Percentiles rank a stretch among this genome's conserved stretches.
phyloP scores from a whole-genome alignment of 2,329 filamentous ascomycete species.

The Cladophialophora exuberans region DNA sequence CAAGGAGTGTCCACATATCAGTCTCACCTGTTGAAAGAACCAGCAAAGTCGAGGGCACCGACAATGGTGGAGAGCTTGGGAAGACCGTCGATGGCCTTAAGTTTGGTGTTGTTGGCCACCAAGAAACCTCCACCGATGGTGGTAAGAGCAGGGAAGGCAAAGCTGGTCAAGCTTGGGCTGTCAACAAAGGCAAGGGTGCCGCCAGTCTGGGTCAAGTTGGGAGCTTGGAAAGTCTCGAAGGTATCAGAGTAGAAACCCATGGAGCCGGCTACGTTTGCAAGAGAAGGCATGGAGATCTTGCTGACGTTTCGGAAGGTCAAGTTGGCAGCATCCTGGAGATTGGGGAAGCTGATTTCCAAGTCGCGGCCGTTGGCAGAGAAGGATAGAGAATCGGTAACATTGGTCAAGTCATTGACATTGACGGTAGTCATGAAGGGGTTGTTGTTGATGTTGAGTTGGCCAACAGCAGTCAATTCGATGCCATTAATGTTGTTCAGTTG shows the following conservation, averaged over 20 bases:
- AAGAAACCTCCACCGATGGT: constrained; percentile 77
- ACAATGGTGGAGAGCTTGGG: constrained; percentile 68
- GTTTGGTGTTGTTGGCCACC: constrained; percentile 85
- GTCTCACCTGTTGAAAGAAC: constrained; percentile 63
- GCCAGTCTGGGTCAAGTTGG: constrained; percentile 50
- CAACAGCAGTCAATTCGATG: constrained; percentile 76
- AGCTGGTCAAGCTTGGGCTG: constrained; percentile 67
- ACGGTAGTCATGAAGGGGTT: constrained; percentile 79
- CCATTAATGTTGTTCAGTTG: constrained; percentile 76
- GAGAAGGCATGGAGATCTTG: constrained; percentile 71
- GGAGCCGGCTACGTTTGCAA: constrained; percentile 74
- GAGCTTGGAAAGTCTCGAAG: constrained; percentile 48
- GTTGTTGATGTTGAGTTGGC: constrained; percentile 82
- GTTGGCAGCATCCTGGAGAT: constrained; percentile 77
- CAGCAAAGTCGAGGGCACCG: constrained; percentile 83
- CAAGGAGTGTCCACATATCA: constrained; percentile 32
- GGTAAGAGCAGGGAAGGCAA: constrained; percentile 71
- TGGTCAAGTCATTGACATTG: constrained; percentile 72
- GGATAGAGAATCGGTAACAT: constrained; percentile 70
- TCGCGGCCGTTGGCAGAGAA: constrained; percentile 79
- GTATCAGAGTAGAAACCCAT: constrained; percentile 81
- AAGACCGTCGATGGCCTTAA: constrained; percentile 69
- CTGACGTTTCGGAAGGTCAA: constrained; percentile 82
- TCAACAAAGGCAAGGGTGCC: constrained; percentile 60
- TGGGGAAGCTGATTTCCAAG: constrained; percentile 73